Evolutionary conservation across 1,284 basidiomycete genomes (phyloP).

Genomic region (Apiotrichum sp.): DNA sequence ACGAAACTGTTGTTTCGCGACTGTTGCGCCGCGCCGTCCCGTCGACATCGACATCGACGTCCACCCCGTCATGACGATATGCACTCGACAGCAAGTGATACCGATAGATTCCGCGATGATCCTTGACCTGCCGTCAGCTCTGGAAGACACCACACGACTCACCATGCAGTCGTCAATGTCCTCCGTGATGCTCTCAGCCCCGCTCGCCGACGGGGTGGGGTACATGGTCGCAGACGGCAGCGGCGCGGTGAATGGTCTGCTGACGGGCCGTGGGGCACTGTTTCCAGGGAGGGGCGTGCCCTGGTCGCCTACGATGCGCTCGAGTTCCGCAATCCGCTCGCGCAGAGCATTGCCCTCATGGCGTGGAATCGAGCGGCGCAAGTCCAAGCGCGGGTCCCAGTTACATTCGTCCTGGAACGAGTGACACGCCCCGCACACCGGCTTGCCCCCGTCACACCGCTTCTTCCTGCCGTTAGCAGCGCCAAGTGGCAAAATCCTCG

Average conservation of each 20-base stretch:
- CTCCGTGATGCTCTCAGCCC: background rate
- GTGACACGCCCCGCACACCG: slow-evolving; percentile 31
- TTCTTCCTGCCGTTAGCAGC: slow-evolving; percentile 18
- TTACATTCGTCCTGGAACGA: slow-evolving; percentile 25
- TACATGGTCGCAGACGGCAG: too few relatives aligned
- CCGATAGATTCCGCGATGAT: slow-evolving; percentile 11
- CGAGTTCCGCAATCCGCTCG: slow-evolving; percentile 24
- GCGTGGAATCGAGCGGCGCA: slow-evolving; percentile 23
- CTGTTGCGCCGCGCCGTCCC: too few relatives aligned
- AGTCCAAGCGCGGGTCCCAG: slow-evolving; percentile 25
- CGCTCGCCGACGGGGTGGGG: too few relatives aligned
- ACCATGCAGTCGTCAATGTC: slow-evolving; percentile 13
- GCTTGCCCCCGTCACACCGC: slow-evolving; percentile 36
- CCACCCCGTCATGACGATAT: background rate
- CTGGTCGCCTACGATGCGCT: slow-evolving; percentile 2
- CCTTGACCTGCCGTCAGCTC: slow-evolving; percentile 13
- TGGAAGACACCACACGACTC: background rate
- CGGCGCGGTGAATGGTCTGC: too few relatives aligned
- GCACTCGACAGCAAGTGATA: slow-evolving; percentile 15
- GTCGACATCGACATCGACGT: background rate
- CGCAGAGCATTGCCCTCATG: slow-evolving; percentile 27
- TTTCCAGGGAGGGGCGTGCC: too few relatives aligned
- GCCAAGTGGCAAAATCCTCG: too few relatives aligned
- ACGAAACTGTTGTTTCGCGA: too few relatives aligned
- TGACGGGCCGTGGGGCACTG: too few relatives aligned